Percentiles rank a stretch among this genome's conserved stretches.
phyloP scores from a whole-genome alignment of 2,329 filamentous ascomycete species.

The Dissoconium aciculare region DNA sequence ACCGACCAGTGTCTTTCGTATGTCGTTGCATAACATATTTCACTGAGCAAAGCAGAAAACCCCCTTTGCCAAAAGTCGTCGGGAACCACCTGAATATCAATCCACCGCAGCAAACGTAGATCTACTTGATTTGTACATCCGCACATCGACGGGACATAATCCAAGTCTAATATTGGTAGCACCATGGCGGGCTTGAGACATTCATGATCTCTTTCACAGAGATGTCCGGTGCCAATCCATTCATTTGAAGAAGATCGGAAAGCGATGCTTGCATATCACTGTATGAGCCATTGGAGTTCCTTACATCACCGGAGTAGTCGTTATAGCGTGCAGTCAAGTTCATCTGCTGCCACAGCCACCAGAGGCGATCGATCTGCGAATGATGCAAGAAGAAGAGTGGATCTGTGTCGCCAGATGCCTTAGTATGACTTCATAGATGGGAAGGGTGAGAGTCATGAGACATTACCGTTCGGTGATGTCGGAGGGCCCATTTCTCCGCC shows the following conservation, averaged over 20 bases:
- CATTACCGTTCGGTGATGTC: slow-evolving; percentile 13
- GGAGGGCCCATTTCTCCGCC: slow-evolving; percentile 14
- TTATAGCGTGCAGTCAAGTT: slow-evolving; percentile 3
- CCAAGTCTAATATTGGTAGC: slow-evolving; percentile 17
- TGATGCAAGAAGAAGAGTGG: slow-evolving; percentile 19
- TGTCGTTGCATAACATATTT: too few species aligned
- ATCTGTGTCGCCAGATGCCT: too few species aligned
- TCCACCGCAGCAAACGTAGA: too few species aligned
- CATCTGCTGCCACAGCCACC: slow-evolving; percentile 15
- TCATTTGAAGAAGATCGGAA: slow-evolving; percentile 11
- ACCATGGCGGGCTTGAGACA: slow-evolving; percentile 10
- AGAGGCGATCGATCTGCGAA: slow-evolving; percentile 16
- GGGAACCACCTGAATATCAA: too few species aligned
- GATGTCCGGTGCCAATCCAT: slow-evolving; percentile 8
- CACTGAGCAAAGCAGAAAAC: too few species aligned
- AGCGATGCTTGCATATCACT: slow-evolving; percentile 2
- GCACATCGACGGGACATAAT: too few species aligned
- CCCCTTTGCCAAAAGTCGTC: too few species aligned
- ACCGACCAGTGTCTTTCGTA: too few species aligned
- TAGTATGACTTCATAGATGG: background rate
- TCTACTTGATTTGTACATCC: too few species aligned
- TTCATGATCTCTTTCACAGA: slow-evolving; percentile 13
- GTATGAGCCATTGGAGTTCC: slow-evolving; percentile 1
- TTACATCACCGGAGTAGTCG: slow-evolving; percentile 11
- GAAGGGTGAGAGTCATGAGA: background rate